phyloP scores from a whole-genome alignment of 768 basidiomycete genomes.

The Hericium erinaceus region DNA sequence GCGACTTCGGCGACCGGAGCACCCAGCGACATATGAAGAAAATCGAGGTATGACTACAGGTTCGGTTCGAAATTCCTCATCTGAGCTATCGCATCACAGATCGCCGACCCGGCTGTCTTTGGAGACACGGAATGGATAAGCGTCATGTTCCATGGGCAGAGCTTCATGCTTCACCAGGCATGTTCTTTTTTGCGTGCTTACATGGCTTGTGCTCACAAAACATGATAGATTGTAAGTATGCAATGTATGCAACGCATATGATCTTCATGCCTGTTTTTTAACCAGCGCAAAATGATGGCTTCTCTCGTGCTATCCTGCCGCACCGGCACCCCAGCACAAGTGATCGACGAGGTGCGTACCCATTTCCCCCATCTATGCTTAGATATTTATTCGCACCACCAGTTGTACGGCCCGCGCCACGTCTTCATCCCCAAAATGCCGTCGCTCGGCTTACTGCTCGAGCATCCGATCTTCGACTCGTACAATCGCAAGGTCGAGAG shows the following conservation, averaged over 20 bases:
- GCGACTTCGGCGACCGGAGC: constrained; percentile 75
- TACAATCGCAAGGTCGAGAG: constrained; percentile 55
- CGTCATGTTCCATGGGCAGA: constrained; percentile 90
- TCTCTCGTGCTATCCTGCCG: constrained; percentile 72
- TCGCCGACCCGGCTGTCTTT: constrained; percentile 80
- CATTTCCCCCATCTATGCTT: neutral
- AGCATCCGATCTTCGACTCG: constrained; percentile 73
- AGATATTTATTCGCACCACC: constrained; percentile 3
- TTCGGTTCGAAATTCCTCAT: too few relatives aligned
- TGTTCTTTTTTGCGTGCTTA: constrained; percentile 16
- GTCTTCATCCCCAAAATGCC: constrained; percentile 95
- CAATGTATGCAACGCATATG: constrained; percentile 7
- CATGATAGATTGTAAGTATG: constrained; percentile 38
- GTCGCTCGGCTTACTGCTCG: constrained; percentile 84
- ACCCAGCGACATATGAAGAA: constrained; percentile 83
- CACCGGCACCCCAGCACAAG: constrained; percentile 59
- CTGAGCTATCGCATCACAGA: constrained; percentile 29
- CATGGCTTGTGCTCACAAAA: neutral
- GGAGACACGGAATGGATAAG: constrained; percentile 94
- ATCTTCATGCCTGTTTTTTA: constrained; percentile 8
- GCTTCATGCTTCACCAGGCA: constrained; percentile 98
- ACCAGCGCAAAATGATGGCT: constrained; percentile 94
- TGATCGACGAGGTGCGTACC: constrained; percentile 59
- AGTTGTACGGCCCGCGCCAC: constrained; percentile 70
- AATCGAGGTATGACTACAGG: constrained; percentile 48